Percentiles rank a stretch among this genome's conserved stretches.
Conservation (phyloP, 345 rosid genomes). For the Linum tenue region DNA sequence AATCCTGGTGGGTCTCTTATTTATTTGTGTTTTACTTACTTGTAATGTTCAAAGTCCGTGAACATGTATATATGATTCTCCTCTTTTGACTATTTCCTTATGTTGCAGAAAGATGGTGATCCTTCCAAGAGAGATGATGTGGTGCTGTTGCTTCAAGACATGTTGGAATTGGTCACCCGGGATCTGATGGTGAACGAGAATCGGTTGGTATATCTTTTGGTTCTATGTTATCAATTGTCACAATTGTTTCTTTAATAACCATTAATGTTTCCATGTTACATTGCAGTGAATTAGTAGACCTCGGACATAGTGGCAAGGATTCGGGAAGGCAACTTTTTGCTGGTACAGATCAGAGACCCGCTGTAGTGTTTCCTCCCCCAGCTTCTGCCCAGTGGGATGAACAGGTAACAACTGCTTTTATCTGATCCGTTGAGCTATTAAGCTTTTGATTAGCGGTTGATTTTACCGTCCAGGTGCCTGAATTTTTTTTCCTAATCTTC, state of each 20-base stretch:
- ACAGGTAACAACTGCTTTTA: constrained; percentile 40
- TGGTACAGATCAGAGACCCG: constrained; percentile 81
- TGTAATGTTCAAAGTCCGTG: neutral
- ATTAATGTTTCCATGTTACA: constrained; percentile 4
- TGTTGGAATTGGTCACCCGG: constrained; percentile 88
- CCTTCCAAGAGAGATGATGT: constrained; percentile 60
- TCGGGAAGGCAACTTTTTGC: constrained; percentile 91
- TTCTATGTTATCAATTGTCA: neutral
- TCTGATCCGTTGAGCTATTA: constrained; percentile 4
- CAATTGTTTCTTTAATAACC: neutral
- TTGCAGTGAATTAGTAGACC: constrained; percentile 71
- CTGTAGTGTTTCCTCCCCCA: constrained; percentile 72
- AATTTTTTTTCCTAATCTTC: constrained; percentile 10
- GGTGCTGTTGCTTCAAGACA: constrained; percentile 82
- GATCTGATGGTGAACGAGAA: constrained; percentile 94
- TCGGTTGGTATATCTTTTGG: constrained; percentile 48
- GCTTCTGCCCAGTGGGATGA: constrained; percentile 85
- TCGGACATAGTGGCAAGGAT: constrained; percentile 81
- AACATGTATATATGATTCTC: neutral
- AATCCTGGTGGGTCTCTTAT: constrained; percentile 58
- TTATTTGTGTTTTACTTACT: neutral
- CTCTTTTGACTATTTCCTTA: constrained; percentile 1
- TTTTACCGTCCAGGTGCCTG: neutral
- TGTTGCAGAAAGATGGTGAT: constrained; percentile 80
- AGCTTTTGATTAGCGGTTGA: neutral